phyloP scores from a whole-genome alignment of 1,139 yeast species.

The Scheffersomyces stambukii region DNA sequence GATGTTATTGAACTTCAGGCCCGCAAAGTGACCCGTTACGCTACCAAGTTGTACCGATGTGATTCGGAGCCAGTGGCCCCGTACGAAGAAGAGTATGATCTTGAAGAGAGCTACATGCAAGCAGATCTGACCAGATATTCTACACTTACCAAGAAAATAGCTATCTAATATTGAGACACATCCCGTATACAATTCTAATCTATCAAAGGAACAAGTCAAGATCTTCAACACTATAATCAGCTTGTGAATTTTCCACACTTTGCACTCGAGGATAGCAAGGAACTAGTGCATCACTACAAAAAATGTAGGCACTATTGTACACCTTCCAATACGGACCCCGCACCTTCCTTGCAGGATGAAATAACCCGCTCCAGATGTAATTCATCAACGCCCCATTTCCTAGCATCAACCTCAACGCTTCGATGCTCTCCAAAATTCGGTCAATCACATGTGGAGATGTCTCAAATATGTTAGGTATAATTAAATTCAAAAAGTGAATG shows the following conservation, averaged over 20 bases:
- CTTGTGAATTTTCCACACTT: too few species aligned
- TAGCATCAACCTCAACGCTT: constrained; percentile 64
- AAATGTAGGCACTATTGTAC: constrained; percentile 73
- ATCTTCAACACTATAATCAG: constrained; percentile 35
- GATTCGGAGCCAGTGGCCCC: constrained; percentile 1
- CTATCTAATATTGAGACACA: background rate
- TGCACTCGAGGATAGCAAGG: constrained; percentile 74
- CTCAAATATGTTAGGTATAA: constrained; percentile 84
- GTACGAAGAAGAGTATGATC: constrained; percentile 1
- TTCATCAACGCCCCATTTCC: constrained; percentile 76
- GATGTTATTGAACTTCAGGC: constrained; percentile 54
- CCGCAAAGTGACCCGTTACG: constrained; percentile 43
- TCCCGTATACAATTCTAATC: too few species aligned
- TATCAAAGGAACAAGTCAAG: constrained; percentile 29
- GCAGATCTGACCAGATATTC: constrained; percentile 2
- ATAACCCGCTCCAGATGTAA: constrained; percentile 83
- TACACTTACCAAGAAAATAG: constrained; percentile 1
- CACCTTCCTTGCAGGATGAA: constrained; percentile 91
- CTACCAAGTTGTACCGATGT: constrained; percentile 39
- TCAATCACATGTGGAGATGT: constrained; percentile 93
- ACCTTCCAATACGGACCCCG: constrained; percentile 82
- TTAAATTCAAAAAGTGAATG: constrained; percentile 66
- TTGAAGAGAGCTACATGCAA: constrained; percentile 5
- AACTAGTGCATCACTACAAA: constrained; percentile 69
- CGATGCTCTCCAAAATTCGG: constrained; percentile 77